Base-by-base conservation (phyloP, 2,329 filamentous ascomycete genomes). In the Pseudogymnoascus sp. region DNA sequence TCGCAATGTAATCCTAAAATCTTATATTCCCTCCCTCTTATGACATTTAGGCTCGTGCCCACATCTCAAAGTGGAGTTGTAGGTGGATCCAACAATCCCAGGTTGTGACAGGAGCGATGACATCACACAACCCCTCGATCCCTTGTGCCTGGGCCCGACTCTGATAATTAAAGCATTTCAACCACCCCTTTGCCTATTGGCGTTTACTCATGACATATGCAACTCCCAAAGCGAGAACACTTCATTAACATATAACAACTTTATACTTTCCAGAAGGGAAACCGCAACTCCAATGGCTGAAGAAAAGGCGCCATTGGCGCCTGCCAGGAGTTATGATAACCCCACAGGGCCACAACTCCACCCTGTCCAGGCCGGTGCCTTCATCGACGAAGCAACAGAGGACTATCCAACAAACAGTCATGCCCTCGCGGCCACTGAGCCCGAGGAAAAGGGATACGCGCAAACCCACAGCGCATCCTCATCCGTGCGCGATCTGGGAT, bases 401-500 rank as follows among this genome's bases (percentile, higher is more conserved):
- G 68, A 70, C n/a, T 61, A 61, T 8, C 74, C 75, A 11, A 75
- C 75, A 21, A 73, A 74, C 14, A 77, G 75, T 60, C 77, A 79
- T 71, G 73, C 71, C 14, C 67, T 79, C 3, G 77, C 77, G 14
- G 72, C 73, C 63, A 70, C 69, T 19, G 73, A 77, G 45, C 73
- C 74, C 64, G 74, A 75, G 16, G 69, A 76, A 41, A 72, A 72
- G 62, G 77, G 77, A 33, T 71, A 71, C 55, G 77, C 73, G 38
- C 76, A 78, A 65, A 68, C 74, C 31, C 73, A 76, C 59, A 74
- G 78, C 65, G 66, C 64, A 4, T 66, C 69, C 35, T 67, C 65
- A 10, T 33, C 31, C 2, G 81, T 84, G 31, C 80, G 78, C 61
- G 79, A 86, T 72, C 69, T 86, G 49, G 83, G 83, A 26, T 85